Percentiles rank a stretch among this genome's conserved stretches.
Evolutionary conservation across 2,329 filamentous ascomycete species (phyloP).

Genomic region (Geosmithia morbida): DNA sequence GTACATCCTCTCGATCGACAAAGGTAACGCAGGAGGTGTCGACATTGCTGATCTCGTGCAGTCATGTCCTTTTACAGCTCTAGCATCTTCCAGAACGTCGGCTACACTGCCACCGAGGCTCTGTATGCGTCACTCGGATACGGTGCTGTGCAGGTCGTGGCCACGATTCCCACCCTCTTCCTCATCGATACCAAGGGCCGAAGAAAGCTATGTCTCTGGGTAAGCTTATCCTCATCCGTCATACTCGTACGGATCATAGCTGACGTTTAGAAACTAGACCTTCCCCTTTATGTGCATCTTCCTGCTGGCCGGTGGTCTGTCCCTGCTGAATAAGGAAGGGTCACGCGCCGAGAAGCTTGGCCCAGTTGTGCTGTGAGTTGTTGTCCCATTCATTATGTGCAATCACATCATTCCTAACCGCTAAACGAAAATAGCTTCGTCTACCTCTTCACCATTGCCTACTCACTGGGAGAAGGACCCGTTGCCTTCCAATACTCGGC

Average conservation of each 20-base stretch:
- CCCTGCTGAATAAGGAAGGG: slow-evolving; percentile 7
- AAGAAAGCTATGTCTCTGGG: slow-evolving; percentile 9
- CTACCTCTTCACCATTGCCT: slow-evolving; percentile 20
- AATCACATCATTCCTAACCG: slow-evolving; percentile 13
- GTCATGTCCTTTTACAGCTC: slow-evolving; percentile 57
- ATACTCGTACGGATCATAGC: slow-evolving; percentile 2
- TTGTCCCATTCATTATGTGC: slow-evolving; percentile 19
- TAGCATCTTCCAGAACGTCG: slow-evolving; percentile 40
- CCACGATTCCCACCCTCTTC: slow-evolving; percentile 14
- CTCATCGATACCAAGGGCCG: slow-evolving; percentile 15
- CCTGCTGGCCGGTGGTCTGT: slow-evolving; percentile 11
- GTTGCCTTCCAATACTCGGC: slow-evolving; percentile 23
- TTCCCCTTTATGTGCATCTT: slow-evolving; percentile 14
- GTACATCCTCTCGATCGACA: slow-evolving; percentile 27
- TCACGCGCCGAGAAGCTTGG: slow-evolving; percentile 2
- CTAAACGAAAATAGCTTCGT: slow-evolving; percentile 10
- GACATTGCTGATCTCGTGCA: slow-evolving; percentile 2
- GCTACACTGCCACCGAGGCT: slow-evolving; percentile 34
- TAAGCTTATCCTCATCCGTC: slow-evolving; percentile 4
- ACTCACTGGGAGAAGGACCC: slow-evolving; percentile 19
- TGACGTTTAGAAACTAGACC: slow-evolving; percentile 4
- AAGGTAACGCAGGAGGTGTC: background rate
- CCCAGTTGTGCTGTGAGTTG: slow-evolving; percentile 9
- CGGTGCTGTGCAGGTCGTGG: slow-evolving; percentile 29
- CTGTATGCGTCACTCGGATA: slow-evolving; percentile 26